Base-by-base conservation (phyloP, 306 rosid genomes). In the Fragaria vesca region DNA sequence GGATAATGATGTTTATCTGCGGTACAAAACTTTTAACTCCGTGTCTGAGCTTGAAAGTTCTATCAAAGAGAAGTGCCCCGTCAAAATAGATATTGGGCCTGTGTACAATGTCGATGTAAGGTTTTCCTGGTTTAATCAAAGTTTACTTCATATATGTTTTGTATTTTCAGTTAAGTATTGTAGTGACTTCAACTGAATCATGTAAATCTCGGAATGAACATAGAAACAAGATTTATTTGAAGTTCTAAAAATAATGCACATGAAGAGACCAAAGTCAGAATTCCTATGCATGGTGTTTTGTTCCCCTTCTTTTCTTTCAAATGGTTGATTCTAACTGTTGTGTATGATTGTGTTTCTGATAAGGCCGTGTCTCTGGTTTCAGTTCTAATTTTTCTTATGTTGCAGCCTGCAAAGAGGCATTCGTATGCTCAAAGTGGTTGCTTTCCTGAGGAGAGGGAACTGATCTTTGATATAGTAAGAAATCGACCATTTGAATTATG, bases 391-490 rank as follows among this genome's bases (percentile, higher is more conserved):
- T 21, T 74, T 62, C 20, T 24, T 80, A 40, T 87, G 65, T 68
- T 85, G 72, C 92, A 94, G 98, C 98, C 97, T 52, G 77, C 95
- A 51, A 92, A 92, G 87, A 89, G 93, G 78, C 87, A 87, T 11
- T 94, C 97, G 18, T 94, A 94, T 86, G 91, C 96, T 47, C 95
- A 86, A 76, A 73, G 82, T 86, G 98, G 90, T 72, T 92, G 91
- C 86, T 60, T 88, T 69, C 97, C 98, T 0, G 91, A 89, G 74
- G 98, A 94, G 91, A 90, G 97, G 81, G 98, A 94, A 88, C 84
- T 94, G 20, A 79, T 94, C 74, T 92, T 94, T 47, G 97, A 92
- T 84, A 88, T 94, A 32, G 98, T 94, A 89, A 90, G 97, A 32
- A 63, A 72, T 76, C 55, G 73, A 40, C 21, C 69, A 12, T 38